A percentile compares a stretch with the other conserved stretches of the same genome.
Conservation (phyloP, 2,329 filamentous ascomycete genomes). For the Fusarium paranaense region DNA sequence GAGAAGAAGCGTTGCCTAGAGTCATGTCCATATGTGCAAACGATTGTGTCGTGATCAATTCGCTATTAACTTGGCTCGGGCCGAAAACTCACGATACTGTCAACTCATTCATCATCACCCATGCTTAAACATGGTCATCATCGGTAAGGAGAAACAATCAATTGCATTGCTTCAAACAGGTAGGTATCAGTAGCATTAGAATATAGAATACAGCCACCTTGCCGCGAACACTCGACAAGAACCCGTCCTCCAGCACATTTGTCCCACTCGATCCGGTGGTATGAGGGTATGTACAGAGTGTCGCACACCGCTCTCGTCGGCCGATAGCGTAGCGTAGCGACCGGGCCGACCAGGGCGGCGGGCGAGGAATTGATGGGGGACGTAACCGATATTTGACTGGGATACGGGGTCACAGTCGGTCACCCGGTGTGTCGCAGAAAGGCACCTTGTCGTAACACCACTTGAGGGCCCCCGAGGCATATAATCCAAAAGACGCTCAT, state of each 20-base stretch:
- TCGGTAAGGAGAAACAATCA: constrained; percentile 9
- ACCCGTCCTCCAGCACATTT: constrained; percentile 46
- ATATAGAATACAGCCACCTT: constrained; percentile 47
- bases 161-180: constrained; percentile 44
- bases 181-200: constrained; percentile 52
- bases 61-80: not conserved
- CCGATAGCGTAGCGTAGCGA: not conserved
- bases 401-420: constrained; percentile 47
- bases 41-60: not conserved
- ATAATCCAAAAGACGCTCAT: constrained; percentile 30
- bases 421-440: constrained; percentile 46
- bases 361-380: constrained; percentile 39
- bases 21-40: not conserved
- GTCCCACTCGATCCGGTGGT: constrained; percentile 39
- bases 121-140: not conserved
- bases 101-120: not conserved
- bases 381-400: constrained; percentile 41
- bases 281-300: constrained; percentile 42
- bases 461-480: constrained; percentile 31
- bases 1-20: not conserved
- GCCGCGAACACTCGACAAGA: constrained; percentile 47
- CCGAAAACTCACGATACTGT: not conserved
- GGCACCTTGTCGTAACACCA: constrained; percentile 43
- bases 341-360: constrained; percentile 16
- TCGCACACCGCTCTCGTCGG: constrained; percentile 24